Evolutionary conservation across 352 stramenopile species (phyloP).

Genomic region (Phytophthora constricta): DNA sequence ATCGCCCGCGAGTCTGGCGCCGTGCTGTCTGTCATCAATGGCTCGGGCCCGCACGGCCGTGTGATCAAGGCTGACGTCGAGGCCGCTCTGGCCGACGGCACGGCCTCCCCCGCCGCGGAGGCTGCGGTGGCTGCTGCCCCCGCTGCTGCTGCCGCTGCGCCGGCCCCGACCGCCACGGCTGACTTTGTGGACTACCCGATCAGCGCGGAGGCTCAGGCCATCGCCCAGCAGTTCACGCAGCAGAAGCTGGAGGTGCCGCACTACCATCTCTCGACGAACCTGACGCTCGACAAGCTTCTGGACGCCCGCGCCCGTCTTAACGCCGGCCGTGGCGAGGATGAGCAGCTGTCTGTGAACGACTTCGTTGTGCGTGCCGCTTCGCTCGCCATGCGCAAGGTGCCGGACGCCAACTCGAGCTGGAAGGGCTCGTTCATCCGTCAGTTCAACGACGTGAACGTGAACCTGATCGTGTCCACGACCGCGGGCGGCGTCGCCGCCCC

Average conservation of each 20-base stretch:
- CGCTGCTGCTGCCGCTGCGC: conserved; percentile 27
- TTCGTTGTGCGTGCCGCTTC: conserved; percentile 97
- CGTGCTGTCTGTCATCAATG: conserved; percentile 71
- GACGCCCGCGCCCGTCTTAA: conserved; percentile 91
- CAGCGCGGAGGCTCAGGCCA: conserved; percentile 71
- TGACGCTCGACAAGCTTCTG: conserved; percentile 93
- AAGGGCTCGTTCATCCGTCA: conserved; percentile 93
- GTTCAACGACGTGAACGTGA: conserved; percentile 96
- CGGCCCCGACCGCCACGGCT: conserved; percentile 48
- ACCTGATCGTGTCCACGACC: conserved; percentile 83
- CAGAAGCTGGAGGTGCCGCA: conserved; percentile 96
- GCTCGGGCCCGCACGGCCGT: conserved; percentile 87
- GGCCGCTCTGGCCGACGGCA: conserved; percentile 82
- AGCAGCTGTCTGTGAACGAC: conserved; percentile 98
- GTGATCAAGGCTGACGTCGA: conserved; percentile 96
- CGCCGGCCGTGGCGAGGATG: conserved; percentile 90
- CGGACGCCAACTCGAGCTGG: conserved; percentile 90
- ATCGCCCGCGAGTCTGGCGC: conserved; percentile 83
- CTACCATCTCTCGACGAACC: conserved; percentile 97
- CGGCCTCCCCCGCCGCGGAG: conserved; percentile 35
- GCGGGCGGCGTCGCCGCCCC: conserved; percentile 94
- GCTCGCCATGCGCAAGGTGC: conserved; percentile 96
- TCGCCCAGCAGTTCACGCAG: conserved; percentile 90
- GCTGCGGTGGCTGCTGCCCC: conserved; percentile 33
- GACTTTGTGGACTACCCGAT: conserved; percentile 95